Evolutionary conservation across 805 yeast genomes (phyloP), one percentile per base, ranked within the genome.

Genomic region (Candida morakotiae): DNA sequence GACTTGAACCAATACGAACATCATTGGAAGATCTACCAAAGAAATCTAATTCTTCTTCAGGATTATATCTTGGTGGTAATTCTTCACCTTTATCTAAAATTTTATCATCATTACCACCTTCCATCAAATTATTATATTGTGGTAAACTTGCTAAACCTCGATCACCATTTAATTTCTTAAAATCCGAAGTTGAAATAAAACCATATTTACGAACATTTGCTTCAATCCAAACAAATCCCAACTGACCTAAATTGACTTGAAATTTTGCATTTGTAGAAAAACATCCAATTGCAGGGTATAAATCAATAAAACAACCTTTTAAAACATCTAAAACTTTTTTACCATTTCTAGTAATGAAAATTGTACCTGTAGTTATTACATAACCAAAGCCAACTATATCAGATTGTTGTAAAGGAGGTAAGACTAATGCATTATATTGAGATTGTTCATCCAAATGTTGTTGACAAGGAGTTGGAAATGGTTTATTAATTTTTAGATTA

Each of bases 81-180:
- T 73, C 81, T 43, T 81, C 89, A 3, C 89, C 89, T 52, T 75
- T 78, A 47, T 79, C 89, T 38, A 83, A 60, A 3, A 83, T 61
- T 17, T 73, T 66, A 47, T 83, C 87, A 16, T 55, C 58, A 24
- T 43, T 49, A 20, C 56, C 56, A 33, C 50, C 51, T 9, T 42
- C 34, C 34, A 62, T 63, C 30, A 21, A 25, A 38, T 58, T 58
- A 2, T 73, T 74, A 35, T 67, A 67, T 34, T 62, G 58, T 2
- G 73, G 73, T 26, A 67, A 52, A 2, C 69, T 41, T 2, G 67
- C 63, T 37, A 62, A 46, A 1, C 70, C 71, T 23, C 67, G 44
- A 21, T 64, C 68, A 6, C 71, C 71, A 20, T 48, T 50, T 10
- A 65, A 49, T 36, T 55, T 63, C 17, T 56, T 57, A 39, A 45